A percentile compares a stretch with the other conserved stretches of the same genome.
Evolutionary conservation across 73 alveolate genomes (phyloP).

Genomic region (Paramecium pentaurelia): DNA sequence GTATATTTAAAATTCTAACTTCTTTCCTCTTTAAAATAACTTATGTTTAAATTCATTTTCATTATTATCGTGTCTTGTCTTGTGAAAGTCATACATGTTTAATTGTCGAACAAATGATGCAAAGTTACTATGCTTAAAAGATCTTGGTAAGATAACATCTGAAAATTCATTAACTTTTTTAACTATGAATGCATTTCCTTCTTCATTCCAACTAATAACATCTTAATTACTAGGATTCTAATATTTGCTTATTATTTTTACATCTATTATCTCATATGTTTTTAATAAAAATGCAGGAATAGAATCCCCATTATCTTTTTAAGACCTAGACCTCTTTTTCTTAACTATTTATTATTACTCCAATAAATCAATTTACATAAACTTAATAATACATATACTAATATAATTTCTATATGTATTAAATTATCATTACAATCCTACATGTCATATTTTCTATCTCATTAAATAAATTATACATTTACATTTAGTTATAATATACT

Average conservation of each 20-base stretch:
- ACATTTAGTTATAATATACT: not conserved
- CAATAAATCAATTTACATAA: not conserved
- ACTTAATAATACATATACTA: not conserved
- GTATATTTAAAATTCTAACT: not conserved
- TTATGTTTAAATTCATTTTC: conserved; percentile 62
- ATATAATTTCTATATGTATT: not conserved
- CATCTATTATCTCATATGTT: conserved; percentile 34
- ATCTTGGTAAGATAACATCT: conserved; percentile 91
- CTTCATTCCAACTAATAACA: conserved; percentile 94
- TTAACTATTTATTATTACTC: conserved; percentile 13
- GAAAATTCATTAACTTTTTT: conserved; percentile 89
- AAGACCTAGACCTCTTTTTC: conserved; percentile 36
- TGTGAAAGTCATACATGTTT: conserved; percentile 92
- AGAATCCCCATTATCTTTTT: not conserved
- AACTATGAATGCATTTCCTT: conserved; percentile 90
- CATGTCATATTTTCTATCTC: no score
- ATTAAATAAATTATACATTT: no score
- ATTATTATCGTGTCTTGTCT: conserved; percentile 58
- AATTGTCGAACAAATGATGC: conserved; percentile 96
- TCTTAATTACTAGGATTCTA: conserved; percentile 79
- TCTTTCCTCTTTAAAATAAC: conserved; percentile 58
- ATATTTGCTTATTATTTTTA: not conserved
- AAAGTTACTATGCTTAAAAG: conserved; percentile 93
- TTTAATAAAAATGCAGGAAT: conserved; percentile 46
- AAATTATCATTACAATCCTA: not conserved